Conservation (phyloP, 176 grass and related monocot genomes). For the Rhynchospora breviuscula region DNA sequence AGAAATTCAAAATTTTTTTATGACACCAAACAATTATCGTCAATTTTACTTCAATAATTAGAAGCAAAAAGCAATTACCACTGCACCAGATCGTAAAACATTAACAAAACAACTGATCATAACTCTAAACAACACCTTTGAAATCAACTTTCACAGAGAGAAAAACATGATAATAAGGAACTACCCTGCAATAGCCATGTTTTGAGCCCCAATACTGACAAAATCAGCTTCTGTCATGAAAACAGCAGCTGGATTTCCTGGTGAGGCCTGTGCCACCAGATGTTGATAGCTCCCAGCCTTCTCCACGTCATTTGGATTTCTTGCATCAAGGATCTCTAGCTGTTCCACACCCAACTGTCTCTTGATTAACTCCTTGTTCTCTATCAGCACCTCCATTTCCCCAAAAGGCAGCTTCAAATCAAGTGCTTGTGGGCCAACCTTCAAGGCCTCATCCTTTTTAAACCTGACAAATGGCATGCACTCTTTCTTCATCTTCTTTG, state of each 20-base stretch:
- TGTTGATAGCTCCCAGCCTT: slow-evolving; percentile 34
- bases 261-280: slow-evolving; percentile 54
- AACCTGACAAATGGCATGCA: slow-evolving; percentile 80
- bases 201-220: background rate
- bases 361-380: slow-evolving; percentile 60
- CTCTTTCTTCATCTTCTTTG: slow-evolving; percentile 65
- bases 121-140: slow-evolving; percentile 11
- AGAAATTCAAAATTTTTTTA: background rate
- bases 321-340: slow-evolving; percentile 35
- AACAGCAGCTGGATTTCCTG: slow-evolving; percentile 53
- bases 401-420: slow-evolving; percentile 67
- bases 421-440: slow-evolving; percentile 43
- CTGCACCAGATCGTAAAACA: background rate
- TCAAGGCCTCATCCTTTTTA: slow-evolving; percentile 56
- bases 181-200: slow-evolving; percentile 23
- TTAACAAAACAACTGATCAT: background rate
- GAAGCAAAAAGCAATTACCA: background rate
- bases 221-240: slow-evolving; percentile 52
- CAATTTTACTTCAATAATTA: background rate
- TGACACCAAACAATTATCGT: background rate
- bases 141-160: background rate
- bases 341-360: slow-evolving; percentile 45
- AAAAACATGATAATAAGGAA: too few species aligned
- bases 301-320: slow-evolving; percentile 23
- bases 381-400: slow-evolving; percentile 50